A percentile compares a stretch with the other conserved stretches of the same genome.
Conservation (phyloP, 208 protist genomes). For the Wallacemonas rigidus region DNA sequence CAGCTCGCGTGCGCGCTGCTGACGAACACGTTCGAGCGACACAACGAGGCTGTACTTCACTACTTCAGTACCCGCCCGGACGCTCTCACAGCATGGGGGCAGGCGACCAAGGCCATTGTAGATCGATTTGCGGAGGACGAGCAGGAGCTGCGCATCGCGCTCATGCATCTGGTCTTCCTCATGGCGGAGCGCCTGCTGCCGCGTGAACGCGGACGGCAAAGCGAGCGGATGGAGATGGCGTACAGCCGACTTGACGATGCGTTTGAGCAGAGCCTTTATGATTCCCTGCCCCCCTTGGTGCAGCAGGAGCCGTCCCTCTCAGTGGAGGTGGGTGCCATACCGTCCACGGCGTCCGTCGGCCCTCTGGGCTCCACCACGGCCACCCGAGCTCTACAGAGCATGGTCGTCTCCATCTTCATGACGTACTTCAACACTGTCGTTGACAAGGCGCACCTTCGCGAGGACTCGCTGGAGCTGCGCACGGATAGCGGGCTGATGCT, state of each 20-base stretch:
- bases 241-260: conserved; percentile 14
- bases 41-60: conserved; percentile 44
- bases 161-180: conserved; percentile 80
- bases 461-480: conserved; percentile 77
- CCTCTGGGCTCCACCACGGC: conserved; percentile 24
- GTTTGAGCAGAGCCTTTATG: conserved; percentile 2
- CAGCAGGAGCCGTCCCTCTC: background rate
- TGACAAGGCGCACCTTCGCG: conserved; percentile 61
- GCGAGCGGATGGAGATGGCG: conserved; percentile 7
- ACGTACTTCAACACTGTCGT: conserved; percentile 76
- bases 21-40: conserved; percentile 77
- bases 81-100: conserved; percentile 52
- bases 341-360: conserved; percentile 16
- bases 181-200: conserved; percentile 67
- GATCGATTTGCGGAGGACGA: conserved; percentile 54
- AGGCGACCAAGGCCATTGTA: conserved; percentile 47
- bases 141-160: conserved; percentile 67
- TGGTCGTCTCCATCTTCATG: conserved; percentile 43
- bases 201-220: conserved; percentile 19
- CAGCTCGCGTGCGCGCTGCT: conserved; percentile 65
- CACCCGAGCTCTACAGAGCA: conserved; percentile 29
- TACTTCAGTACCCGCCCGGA: conserved; percentile 47
- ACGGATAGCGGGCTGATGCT: conserved; percentile 58
- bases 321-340: background rate
- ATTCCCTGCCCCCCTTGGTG: background rate